phyloP scores from a whole-genome alignment of 306 rosid species.

The Cucurbita pepo region DNA sequence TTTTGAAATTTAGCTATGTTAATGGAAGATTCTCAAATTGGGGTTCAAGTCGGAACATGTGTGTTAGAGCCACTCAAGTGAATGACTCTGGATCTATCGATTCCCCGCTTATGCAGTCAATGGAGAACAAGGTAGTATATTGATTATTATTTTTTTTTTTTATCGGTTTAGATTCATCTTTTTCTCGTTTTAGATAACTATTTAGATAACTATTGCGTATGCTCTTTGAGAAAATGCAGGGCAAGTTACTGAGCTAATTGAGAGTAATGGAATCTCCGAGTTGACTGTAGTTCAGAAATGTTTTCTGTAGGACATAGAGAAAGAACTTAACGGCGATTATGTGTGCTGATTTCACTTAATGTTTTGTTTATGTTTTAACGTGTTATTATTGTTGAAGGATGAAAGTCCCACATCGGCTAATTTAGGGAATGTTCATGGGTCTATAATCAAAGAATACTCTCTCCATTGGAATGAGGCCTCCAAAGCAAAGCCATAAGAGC shows the following conservation, averaged over 20 bases:
- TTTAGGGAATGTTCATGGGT: no score
- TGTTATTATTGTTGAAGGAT: background rate
- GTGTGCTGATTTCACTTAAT: background rate
- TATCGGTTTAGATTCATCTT: background rate
- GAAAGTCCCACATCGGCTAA: no score
- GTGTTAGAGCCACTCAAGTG: constrained; percentile 36
- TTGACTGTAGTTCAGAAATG: background rate
- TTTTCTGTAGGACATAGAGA: background rate
- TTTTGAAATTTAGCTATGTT: background rate
- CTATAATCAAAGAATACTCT: no score
- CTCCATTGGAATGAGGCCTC: no score
- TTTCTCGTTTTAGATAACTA: background rate
- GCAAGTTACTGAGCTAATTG: background rate
- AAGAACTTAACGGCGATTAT: background rate
- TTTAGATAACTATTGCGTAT: background rate
- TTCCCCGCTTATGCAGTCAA: constrained; percentile 54
- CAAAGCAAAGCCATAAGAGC: no score
- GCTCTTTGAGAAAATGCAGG: background rate
- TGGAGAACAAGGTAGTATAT: constrained; percentile 47
- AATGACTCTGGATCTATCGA: constrained; percentile 54
- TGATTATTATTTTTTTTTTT: background rate
- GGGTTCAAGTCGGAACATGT: constrained; percentile 17
- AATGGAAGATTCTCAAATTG: background rate
- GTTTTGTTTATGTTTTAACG: background rate
- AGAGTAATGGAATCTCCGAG: background rate